Evolutionary conservation across 2,329 filamentous ascomycete genomes (phyloP).

Genomic region (Aureobasidium uvarum): DNA sequence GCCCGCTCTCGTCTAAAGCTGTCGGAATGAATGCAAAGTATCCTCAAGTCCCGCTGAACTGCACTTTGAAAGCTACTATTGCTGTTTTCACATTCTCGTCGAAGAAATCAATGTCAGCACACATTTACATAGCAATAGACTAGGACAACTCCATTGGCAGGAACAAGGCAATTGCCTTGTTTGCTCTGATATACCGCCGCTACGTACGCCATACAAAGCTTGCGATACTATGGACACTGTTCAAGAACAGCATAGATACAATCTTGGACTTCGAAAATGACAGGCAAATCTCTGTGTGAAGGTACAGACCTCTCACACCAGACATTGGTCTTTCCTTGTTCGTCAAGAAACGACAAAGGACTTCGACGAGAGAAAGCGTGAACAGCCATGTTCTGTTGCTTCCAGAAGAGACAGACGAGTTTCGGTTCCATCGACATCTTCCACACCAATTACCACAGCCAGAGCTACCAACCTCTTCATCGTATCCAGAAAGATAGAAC

Average conservation of each 20-base stretch:
- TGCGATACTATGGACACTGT: neutral
- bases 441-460: neutral
- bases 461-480: neutral
- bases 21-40: too few relatives aligned
- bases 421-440: neutral
- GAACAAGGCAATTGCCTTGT: conserved; percentile 10
- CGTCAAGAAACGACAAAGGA: neutral
- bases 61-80: too few relatives aligned
- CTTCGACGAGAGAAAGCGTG: neutral
- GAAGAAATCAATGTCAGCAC: too few relatives aligned
- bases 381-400: neutral
- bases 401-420: neutral
- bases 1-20: too few relatives aligned
- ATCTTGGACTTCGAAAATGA: neutral
- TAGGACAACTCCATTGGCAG: neutral
- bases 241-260: neutral
- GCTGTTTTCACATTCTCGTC: too few relatives aligned
- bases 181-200: conserved; percentile 8
- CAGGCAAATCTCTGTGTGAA: neutral
- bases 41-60: too few relatives aligned
- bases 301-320: neutral
- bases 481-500: neutral
- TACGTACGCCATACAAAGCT: neutral
- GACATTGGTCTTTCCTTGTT: neutral
- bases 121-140: too few relatives aligned